Evolutionary conservation across 306 rosid genomes (phyloP).

Genomic region (Datisca glomerata): DNA sequence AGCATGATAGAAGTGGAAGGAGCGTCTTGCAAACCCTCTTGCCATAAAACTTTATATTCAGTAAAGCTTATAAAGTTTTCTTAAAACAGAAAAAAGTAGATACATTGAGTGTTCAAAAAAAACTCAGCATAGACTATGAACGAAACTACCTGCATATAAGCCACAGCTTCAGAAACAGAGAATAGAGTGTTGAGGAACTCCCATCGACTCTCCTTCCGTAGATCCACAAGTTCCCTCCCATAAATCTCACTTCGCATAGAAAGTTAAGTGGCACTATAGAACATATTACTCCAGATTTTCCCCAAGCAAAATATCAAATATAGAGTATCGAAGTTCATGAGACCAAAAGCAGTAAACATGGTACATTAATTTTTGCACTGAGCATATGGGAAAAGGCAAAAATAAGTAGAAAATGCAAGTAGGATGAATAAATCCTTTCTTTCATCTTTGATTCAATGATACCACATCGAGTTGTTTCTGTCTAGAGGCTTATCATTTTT

Average conservation of each 20-base stretch:
- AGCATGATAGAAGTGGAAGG: no score
- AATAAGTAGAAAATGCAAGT: no score
- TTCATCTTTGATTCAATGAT: no score
- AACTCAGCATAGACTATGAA: no score
- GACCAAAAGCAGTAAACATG: conserved; percentile 2
- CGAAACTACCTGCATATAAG: conserved; percentile 99
- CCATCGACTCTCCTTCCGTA: conserved; percentile 84
- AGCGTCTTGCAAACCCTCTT: no score
- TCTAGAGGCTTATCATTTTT: no score
- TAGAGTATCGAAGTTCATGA: conserved; percentile 10
- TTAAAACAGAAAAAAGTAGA: no score
- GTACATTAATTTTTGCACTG: not conserved
- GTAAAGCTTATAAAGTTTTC: no score
- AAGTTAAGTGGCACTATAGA: conserved; percentile 34
- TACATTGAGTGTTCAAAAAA: no score
- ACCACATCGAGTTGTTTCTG: no score
- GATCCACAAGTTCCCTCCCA: conserved; percentile 95
- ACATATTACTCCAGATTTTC: conserved; percentile 23
- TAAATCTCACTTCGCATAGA: conserved; percentile 79
- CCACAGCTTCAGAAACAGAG: conserved; percentile 98
- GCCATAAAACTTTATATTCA: not conserved
- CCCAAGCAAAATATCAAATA: not conserved
- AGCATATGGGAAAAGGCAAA: no score
- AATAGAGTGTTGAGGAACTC: conserved; percentile 88
- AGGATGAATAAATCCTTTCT: no score